A percentile compares a stretch with the other conserved stretches of the same genome.
Evolutionary conservation across 169 alveolate species (phyloP).

Genomic region (Neospora caninum): DNA sequence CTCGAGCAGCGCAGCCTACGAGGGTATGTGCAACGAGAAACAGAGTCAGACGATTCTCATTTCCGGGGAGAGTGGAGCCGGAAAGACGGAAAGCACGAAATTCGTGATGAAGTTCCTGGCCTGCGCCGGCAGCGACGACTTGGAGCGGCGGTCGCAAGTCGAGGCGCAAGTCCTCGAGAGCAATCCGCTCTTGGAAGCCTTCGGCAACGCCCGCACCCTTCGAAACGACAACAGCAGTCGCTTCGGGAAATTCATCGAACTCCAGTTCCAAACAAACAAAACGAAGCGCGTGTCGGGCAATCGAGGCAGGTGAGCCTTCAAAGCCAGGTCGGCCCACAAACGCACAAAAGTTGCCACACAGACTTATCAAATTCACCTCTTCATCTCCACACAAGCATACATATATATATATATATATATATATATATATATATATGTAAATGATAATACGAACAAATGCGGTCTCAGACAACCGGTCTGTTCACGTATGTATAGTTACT

Average conservation of each 20-base stretch:
- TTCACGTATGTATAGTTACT: too few species aligned
- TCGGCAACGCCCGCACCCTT: slow-evolving; percentile 98
- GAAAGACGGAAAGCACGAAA: slow-evolving; percentile 98
- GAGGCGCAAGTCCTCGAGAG: slow-evolving; percentile 94
- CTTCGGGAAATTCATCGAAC: slow-evolving; percentile 98
- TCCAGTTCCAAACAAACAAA: slow-evolving; percentile 80
- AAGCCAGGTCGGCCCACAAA: background rate
- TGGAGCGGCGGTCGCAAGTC: slow-evolving; percentile 68
- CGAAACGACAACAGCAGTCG: slow-evolving; percentile 93
- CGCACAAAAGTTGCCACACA: too few species aligned
- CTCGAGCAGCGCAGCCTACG: slow-evolving; percentile 93
- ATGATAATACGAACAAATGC: too few species aligned
- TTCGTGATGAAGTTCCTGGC: slow-evolving; percentile 95
- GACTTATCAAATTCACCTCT: too few species aligned
- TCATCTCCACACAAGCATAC: too few species aligned
- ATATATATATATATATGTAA: too few species aligned
- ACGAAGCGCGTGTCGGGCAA: background rate
- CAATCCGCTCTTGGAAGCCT: slow-evolving; percentile 98
- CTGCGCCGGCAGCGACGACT: slow-evolving; percentile 77
- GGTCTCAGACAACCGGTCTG: too few species aligned
- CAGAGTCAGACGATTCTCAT: slow-evolving; percentile 92
- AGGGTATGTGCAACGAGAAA: slow-evolving; percentile 76
- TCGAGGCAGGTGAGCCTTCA: background rate
- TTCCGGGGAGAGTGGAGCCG: slow-evolving; percentile 98
- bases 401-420: background rate